Base-by-base conservation (phyloP, 257 asterid genomes). In the Gynochthodes officinalis region DNA sequence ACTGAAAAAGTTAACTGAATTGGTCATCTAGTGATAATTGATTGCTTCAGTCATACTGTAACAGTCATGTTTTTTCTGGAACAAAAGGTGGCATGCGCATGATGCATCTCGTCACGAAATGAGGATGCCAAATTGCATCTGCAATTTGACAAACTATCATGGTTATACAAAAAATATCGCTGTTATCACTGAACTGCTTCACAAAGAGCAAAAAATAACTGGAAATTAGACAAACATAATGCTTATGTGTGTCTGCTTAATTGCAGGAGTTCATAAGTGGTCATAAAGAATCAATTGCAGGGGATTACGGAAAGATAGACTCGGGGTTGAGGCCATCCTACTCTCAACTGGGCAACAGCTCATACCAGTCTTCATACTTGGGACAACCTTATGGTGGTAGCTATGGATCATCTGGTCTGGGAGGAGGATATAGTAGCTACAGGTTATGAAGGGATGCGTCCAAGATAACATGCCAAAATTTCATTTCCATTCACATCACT, bases 391-490 rank as follows among this genome's bases (percentile, higher is more conserved):
- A 87, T 54, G 89, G 85, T 74, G 88, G 86, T 48, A 84, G 83
- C 57, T 85, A 87, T 57, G 90, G 96, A 49, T 86, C 92, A 33
- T 86, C 90, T 64, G 89, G 91, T 43, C 71, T 74, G 42, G 96
- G 96, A 60, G 95, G 96, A 35, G 95, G 96, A 21, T 88, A 89
- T 65, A 75, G 77, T 75, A 78, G 84, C 79, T 90, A 73, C 81
- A 84, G 97, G 85, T 76, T 78, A 44, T 87, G 76, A 84, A 67
- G 63, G 40, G 48, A 59, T 60, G 48, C n/a, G n/a, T 42, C 32
- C 4, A 52, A 7, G 19, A 23, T 52, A 52, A 37, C 25, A 6
- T n/a, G 23, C 39, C 53, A 25, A 64, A 12, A 14, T 42, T 27
- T 21, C 42, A 27, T 1, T 5, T 54, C n/a, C 57, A 9, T 70